Conservation (phyloP, 768 basidiomycete species). For the Galerina marginata region DNA sequence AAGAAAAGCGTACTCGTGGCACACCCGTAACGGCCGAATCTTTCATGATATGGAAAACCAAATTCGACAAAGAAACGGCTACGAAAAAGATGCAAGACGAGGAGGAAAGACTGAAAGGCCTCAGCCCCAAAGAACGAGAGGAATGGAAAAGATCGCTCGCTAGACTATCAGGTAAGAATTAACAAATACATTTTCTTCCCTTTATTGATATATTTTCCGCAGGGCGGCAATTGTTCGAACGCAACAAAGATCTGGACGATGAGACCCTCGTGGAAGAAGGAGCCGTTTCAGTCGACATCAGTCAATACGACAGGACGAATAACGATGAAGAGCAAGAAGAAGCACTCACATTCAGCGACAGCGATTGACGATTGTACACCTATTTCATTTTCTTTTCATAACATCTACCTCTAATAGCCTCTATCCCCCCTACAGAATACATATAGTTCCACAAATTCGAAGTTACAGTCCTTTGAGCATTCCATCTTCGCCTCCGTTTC, state of each 20-base stretch:
- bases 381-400: slow-evolving; percentile 7
- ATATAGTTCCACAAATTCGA: slow-evolving; percentile 5
- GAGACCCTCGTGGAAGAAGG: slow-evolving; percentile 85
- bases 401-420: slow-evolving; percentile 1
- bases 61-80: slow-evolving; percentile 74
- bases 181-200: neutral
- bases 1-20: slow-evolving; percentile 86
- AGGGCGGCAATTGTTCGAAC: slow-evolving; percentile 95
- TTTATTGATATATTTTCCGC: slow-evolving; percentile 8
- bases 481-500: slow-evolving; percentile 57
- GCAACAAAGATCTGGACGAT: slow-evolving; percentile 79
- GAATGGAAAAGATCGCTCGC: slow-evolving; percentile 70
- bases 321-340: slow-evolving; percentile 70
- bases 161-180: slow-evolving; percentile 68
- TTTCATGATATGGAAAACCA: slow-evolving; percentile 83
- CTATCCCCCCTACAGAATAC: slow-evolving; percentile 4
- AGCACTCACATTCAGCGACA: slow-evolving; percentile 82
- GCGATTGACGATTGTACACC: slow-evolving; percentile 58
- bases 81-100: slow-evolving; percentile 69
- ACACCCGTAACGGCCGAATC: slow-evolving; percentile 88
- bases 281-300: slow-evolving; percentile 84
- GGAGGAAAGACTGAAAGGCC: slow-evolving; percentile 69
- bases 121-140: slow-evolving; percentile 84
- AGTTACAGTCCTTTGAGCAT: slow-evolving; percentile 64
- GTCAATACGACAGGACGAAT: slow-evolving; percentile 80